Evolutionary conservation across 768 basidiomycete species (phyloP), one percentile per base, ranked within the genome.

Genomic region (Pisolithus orientalis): DNA sequence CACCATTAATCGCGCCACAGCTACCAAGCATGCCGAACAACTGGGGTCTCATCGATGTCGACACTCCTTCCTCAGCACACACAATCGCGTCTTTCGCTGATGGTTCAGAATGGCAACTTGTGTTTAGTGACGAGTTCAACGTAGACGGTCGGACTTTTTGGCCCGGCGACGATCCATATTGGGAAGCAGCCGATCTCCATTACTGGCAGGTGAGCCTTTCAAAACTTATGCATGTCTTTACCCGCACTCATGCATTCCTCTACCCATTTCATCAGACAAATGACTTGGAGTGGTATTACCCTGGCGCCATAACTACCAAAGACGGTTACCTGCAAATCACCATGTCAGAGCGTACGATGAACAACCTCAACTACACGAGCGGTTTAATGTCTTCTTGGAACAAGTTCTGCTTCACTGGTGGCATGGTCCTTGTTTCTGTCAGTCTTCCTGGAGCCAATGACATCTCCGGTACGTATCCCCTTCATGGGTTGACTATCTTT

Each of bases 361-460:
- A 94, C 64, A 79, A 78, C 52, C 71, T 94, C 51, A 66, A 87
- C 53, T 94, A 86, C 62, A 77, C 81, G 60, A 83, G 87, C 39
- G 87, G 81, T 13, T 71, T 90, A 75, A 70, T 90, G 62, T 70
- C 80, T 24, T 77, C 79, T 16, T 73, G 84, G 90, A 96, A 96
- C 70, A 94, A 95, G 68, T 89, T 98, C 57, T 97, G 91, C 71
- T 94, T 95, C 70, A 90, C 90, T 29, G 91, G 90, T 37, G 94
- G 94, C 39, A 74, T 90, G 52, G 73, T 94, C 48, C 83, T 89
- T 57, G 70, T 77, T 3, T 78, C 80, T 34, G 82, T 87, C n/a
- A 74, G 72, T 27, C 70, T 92, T 44, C 90, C 90, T 7, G 90
- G 90, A 0, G 80, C 75, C 58, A 82, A 83, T 56, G 14, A 62